Percentiles rank a stretch among this genome's conserved stretches.
phyloP scores from a whole-genome alignment of 305 asterid genomes.

The Solanum hybrid region DNA sequence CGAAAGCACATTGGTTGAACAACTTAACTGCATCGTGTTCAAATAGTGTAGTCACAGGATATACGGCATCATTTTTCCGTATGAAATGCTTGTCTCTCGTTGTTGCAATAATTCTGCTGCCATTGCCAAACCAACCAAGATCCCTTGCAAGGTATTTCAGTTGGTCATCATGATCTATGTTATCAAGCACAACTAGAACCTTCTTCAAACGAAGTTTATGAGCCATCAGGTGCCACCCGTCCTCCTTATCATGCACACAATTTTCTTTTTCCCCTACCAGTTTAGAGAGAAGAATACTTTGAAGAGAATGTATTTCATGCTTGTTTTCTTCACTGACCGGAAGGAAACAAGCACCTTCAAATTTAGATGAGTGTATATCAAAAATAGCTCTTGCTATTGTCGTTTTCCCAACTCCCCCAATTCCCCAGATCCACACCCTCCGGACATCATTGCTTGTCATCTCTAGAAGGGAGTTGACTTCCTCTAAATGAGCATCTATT shows the following conservation, averaged over 20 bases:
- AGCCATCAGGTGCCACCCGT: not conserved
- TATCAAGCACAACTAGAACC: not conserved
- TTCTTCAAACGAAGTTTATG: too few species aligned
- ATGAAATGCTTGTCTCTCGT: not conserved
- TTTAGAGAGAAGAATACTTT: not conserved
- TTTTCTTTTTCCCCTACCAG: not conserved
- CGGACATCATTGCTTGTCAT: not conserved
- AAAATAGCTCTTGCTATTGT: not conserved
- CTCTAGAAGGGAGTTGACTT: not conserved
- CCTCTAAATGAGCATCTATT: not conserved
- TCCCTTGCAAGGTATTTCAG: not conserved
- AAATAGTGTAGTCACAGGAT: not conserved
- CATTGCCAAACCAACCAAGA: not conserved
- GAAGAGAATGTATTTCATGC: not conserved
- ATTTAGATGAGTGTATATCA: not conserved
- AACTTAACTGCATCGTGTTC: not conserved
- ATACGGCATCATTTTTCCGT: not conserved
- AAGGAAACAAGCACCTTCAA: not conserved
- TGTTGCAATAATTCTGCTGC: not conserved
- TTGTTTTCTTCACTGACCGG: accelerated
- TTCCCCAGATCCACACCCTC: not conserved
- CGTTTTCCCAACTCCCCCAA: not conserved
- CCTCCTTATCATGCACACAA: not conserved
- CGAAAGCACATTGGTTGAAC: not conserved
- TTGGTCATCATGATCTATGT: not conserved